Evolutionary conservation across 345 rosid species (phyloP).

Genomic region (Melastoma malabathricum): DNA sequence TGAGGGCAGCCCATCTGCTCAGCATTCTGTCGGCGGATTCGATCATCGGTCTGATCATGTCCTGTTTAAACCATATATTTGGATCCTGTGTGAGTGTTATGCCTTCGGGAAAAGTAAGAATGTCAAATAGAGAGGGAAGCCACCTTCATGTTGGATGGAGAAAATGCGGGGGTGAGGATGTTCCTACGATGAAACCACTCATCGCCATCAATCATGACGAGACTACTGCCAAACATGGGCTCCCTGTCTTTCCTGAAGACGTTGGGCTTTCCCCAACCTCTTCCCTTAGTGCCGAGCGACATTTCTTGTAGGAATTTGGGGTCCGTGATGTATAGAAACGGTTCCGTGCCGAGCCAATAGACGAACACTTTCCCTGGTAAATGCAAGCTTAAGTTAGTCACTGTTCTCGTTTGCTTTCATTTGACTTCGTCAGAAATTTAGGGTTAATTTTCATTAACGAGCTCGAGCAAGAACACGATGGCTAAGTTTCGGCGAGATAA

Average conservation of each 20-base stretch:
- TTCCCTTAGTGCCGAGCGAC: conserved; percentile 68
- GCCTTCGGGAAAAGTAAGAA: background rate
- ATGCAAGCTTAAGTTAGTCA: background rate
- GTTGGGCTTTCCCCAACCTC: conserved; percentile 85
- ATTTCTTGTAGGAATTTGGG: conserved; percentile 65
- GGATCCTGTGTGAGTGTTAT: background rate
- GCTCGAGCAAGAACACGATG: too few relatives aligned
- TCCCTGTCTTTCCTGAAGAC: conserved; percentile 76
- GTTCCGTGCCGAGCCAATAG: conserved; percentile 92
- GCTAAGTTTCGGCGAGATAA: too few relatives aligned
- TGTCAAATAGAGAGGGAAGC: background rate
- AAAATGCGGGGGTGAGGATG: conserved; percentile 75
- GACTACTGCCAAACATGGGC: conserved; percentile 88
- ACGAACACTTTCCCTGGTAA: conserved; percentile 73
- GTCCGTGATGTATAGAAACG: conserved; percentile 78
- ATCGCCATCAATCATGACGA: conserved; percentile 84
- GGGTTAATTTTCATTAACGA: background rate
- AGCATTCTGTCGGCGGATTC: conserved; percentile 59
- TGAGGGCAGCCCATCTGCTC: conserved; percentile 40
- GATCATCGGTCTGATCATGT: conserved; percentile 64
- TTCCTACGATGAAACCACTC: conserved; percentile 94
- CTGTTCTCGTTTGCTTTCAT: background rate
- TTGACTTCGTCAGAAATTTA: background rate
- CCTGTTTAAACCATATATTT: conserved; percentile 21
- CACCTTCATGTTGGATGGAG: conserved; percentile 76